A percentile compares a stretch with the other conserved stretches of the same genome.
Evolutionary conservation across 306 rosid species (phyloP).

Genomic region (Glycine tomentella): DNA sequence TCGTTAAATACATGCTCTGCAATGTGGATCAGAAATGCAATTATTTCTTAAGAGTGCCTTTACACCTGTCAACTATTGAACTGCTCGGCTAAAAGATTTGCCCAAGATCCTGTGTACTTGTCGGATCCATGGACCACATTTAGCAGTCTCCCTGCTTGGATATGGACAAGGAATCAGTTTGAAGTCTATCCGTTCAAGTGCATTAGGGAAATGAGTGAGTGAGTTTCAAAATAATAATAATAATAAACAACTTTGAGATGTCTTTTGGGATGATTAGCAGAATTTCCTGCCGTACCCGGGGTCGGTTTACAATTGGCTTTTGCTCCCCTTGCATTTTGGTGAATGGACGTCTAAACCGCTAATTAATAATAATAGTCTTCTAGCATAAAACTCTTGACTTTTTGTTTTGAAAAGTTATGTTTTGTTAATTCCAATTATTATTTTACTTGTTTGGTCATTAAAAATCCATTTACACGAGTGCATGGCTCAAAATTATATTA

Average conservation of each 20-base stretch:
- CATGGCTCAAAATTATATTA: too few relatives aligned
- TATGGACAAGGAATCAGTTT: slow-evolving; percentile 35
- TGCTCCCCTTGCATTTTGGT: slow-evolving; percentile 17
- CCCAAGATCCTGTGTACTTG: slow-evolving; percentile 19
- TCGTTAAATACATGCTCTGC: slow-evolving; percentile 17
- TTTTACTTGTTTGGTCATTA: not conserved
- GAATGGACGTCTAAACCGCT: not conserved
- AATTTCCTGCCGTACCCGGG: not conserved
- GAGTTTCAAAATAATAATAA: slow-evolving; percentile 6
- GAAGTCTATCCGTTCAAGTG: slow-evolving; percentile 31
- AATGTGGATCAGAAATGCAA: slow-evolving; percentile 25
- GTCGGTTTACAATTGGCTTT: not conserved
- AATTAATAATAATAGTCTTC: not conserved
- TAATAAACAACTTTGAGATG: not conserved
- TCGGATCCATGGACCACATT: slow-evolving; percentile 26
- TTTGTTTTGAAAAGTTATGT: not conserved
- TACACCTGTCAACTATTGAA: slow-evolving; percentile 25
- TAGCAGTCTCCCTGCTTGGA: slow-evolving; percentile 29
- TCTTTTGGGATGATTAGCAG: slow-evolving; percentile 24
- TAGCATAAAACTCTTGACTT: not conserved
- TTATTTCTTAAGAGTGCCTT: not conserved
- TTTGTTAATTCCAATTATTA: not conserved
- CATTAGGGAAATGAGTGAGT: not conserved
- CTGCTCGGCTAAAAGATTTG: slow-evolving; percentile 10
- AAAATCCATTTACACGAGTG: not conserved